phyloP scores from a whole-genome alignment of 176 grass and related monocot genomes.

The Urochloa ruziziensis region DNA sequence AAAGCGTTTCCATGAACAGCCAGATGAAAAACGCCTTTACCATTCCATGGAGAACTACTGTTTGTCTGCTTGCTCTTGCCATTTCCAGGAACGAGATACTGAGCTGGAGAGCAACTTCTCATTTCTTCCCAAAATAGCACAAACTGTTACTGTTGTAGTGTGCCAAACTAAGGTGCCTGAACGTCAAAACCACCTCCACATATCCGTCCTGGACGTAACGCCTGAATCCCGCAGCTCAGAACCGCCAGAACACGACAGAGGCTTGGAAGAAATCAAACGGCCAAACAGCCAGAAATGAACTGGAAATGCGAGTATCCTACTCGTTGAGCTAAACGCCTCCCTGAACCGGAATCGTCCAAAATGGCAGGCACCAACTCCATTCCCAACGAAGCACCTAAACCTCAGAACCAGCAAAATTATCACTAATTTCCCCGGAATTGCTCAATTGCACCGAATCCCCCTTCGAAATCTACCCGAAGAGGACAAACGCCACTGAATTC shows the following conservation, averaged over 20 bases:
- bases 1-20: not conserved
- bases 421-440: not conserved
- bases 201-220: not conserved
- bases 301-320: not conserved
- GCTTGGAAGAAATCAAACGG: not conserved
- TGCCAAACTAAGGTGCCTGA: not conserved
- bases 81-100: not conserved
- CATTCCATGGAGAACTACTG: not conserved
- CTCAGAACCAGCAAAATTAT: not conserved
- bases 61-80: not conserved
- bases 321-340: not conserved
- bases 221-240: not conserved
- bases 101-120: slow-evolving; percentile 9
- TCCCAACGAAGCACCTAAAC: not conserved
- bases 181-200: not conserved
- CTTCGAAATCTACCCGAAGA: not conserved
- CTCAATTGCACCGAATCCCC: not conserved
- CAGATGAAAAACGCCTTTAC: not conserved
- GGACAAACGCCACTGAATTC: not conserved
- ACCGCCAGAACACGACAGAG: not conserved
- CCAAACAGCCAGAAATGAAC: not conserved
- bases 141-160: not conserved
- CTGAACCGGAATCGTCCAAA: not conserved
- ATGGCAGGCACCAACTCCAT: not conserved
- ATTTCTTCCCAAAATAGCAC: slow-evolving; percentile 17